phyloP scores from a whole-genome alignment of 208 protist species.

The Novymonas esmeraldas region DNA sequence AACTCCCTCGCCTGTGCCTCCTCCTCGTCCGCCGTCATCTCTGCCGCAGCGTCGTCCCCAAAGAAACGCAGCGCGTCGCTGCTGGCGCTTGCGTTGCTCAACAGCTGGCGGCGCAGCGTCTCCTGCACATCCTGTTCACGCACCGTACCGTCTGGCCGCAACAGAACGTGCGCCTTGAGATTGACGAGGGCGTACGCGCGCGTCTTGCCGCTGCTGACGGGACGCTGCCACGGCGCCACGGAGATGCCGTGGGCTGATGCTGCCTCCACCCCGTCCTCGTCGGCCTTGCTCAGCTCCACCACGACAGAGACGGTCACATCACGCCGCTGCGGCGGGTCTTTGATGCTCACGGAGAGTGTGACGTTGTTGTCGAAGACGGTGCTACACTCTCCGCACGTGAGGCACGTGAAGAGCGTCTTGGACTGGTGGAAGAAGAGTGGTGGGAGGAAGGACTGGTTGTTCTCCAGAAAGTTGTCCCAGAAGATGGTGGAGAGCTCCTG shows the following conservation, averaged over 20 bases:
- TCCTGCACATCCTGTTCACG: constrained; percentile 28
- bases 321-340: constrained; percentile 37
- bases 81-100: constrained; percentile 12
- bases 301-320: constrained; percentile 40
- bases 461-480: constrained; percentile 89
- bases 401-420: constrained; percentile 70
- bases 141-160: constrained; percentile 35
- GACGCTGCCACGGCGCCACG: constrained; percentile 7
- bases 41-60: background rate
- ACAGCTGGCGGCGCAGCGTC: constrained; percentile 22
- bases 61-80: constrained; percentile 25
- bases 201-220: constrained; percentile 1
- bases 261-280: background rate
- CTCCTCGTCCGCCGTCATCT: constrained; percentile 13
- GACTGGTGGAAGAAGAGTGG: constrained; percentile 84
- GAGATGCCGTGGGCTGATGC: background rate
- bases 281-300: constrained; percentile 22
- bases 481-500: constrained; percentile 73
- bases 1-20: constrained; percentile 9
- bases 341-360: constrained; percentile 65
- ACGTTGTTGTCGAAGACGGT: constrained; percentile 84
- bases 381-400: constrained; percentile 59
- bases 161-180: constrained; percentile 24
- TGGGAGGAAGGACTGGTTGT: constrained; percentile 78
- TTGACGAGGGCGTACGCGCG: constrained; percentile 22